Base-by-base conservation (phyloP, 2,329 filamentous ascomycete genomes). In the Colletotrichum tanaceti region DNA sequence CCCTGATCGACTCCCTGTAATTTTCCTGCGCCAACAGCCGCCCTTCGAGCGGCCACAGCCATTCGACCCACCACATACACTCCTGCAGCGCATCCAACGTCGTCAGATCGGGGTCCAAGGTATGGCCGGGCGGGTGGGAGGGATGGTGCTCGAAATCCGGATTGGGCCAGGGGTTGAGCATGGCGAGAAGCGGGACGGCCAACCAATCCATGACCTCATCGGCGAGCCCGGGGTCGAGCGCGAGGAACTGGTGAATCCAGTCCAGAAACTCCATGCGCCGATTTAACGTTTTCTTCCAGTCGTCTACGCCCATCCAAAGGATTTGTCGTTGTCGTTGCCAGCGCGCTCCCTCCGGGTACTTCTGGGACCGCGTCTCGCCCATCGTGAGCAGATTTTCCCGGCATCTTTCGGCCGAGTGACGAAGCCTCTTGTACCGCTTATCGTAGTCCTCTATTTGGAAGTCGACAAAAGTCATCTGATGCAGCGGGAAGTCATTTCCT, bases 91-190 rank as follows among this genome's bases (percentile, higher is more conserved):
- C 3, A 11, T 69, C 66, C 22, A 22, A 50, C 2, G 62, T 50
- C 16, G 43, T 50, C 20, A 65, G 22, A 2, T 69, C n/a, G 16
- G 5, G 9, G 18, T 69, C 62, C 18, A 69, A 24, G 4, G 24
- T 32, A 38, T 52, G 11, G 7, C 43, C 44, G 10, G 11, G 3
- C 38, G 57, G 49, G 4, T 69, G 62, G 2, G 66, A 69, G 10
- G 66, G 50, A 16, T 61, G 66, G 14, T 38, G 6, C 4, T 1
- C 3, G 11, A 9, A 2, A 1, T 43, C 32, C 11, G 28, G 16
- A 18, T 44, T 57, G n/a, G 62, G 66, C 38, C 63, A 69, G 35
- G 63, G 66, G 22, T 69, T 69, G 43, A 69, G 66, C n/a, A 69
- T 44, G 35, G 55, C 62, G 24, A 69, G 63, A 38, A 69, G 50